A percentile compares a stretch with the other conserved stretches of the same genome.
phyloP scores from a whole-genome alignment of 2,329 filamentous ascomycete genomes.

The Botrytis deweyae region DNA sequence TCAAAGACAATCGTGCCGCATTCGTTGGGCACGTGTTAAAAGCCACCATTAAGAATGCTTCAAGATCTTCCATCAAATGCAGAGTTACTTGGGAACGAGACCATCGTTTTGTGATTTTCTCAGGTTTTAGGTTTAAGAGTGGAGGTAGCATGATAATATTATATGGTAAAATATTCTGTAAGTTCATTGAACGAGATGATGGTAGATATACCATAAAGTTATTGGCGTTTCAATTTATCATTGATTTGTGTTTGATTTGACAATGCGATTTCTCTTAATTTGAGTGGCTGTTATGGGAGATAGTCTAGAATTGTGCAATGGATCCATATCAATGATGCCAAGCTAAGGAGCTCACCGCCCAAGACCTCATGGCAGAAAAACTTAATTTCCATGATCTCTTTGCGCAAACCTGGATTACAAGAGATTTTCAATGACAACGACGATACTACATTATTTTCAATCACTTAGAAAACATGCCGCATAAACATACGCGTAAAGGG shows the following conservation, averaged over 20 bases:
- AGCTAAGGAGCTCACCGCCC: neutral
- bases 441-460: neutral
- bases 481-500: constrained; percentile 76
- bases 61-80: neutral
- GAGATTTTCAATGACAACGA: neutral
- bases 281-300: neutral
- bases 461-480: constrained; percentile 60
- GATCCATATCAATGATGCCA: neutral
- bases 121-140: neutral
- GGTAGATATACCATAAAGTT: too few species aligned
- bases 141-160: neutral
- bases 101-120: neutral
- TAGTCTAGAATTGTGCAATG: neutral
- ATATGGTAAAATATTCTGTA: neutral
- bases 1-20: neutral
- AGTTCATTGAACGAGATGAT: neutral
- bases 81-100: neutral
- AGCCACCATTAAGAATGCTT: constrained; percentile 8
- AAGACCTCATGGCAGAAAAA: neutral
- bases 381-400: neutral
- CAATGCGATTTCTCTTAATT: neutral
- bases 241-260: neutral
- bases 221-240: neutral
- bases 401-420: neutral
- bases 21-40: constrained; percentile 4